Conservation (phyloP, 768 basidiomycete species). For the Trametopsis cervina region DNA sequence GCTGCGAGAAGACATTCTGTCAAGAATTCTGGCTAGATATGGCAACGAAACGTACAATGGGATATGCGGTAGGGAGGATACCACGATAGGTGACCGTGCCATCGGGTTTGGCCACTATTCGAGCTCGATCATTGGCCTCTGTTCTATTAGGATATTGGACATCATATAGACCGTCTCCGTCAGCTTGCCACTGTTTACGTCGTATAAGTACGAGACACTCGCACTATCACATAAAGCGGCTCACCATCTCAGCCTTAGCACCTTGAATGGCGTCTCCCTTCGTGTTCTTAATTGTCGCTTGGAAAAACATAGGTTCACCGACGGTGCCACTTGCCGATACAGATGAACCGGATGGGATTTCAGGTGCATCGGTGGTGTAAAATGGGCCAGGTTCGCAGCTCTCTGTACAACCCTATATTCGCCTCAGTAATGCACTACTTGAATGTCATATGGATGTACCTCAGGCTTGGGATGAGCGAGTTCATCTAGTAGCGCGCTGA, state of each 20-base stretch:
- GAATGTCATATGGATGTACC: too few relatives aligned
- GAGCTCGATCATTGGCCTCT: slow-evolving; percentile 26
- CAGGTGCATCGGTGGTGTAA: slow-evolving; percentile 26
- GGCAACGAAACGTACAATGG: slow-evolving; percentile 24
- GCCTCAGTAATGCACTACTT: neutral
- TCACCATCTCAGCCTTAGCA: slow-evolving; percentile 29
- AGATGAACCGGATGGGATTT: slow-evolving; percentile 23
- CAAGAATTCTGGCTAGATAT: neutral
- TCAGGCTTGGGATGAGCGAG: slow-evolving; percentile 28
- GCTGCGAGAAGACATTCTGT: slow-evolving; percentile 11
- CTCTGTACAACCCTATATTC: slow-evolving; percentile 23
- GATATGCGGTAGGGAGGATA: slow-evolving; percentile 27
- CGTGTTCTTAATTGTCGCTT: slow-evolving; percentile 28
- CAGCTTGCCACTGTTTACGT: slow-evolving; percentile 31
- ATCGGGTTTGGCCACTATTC: slow-evolving; percentile 24
- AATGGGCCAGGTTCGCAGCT: slow-evolving; percentile 31
- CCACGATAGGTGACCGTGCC: slow-evolving; percentile 27
- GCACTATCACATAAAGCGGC: neutral
- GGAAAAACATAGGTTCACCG: slow-evolving; percentile 30
- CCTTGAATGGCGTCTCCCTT: slow-evolving; percentile 26
- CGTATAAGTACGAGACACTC: neutral
- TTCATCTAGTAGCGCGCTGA: slow-evolving; percentile 32
- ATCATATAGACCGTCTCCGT: slow-evolving; percentile 32
- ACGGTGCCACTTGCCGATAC: slow-evolving; percentile 19
- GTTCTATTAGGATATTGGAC: slow-evolving; percentile 25